Percentiles rank a stretch among this genome's conserved stretches.
These are phyloP conservation scores for Hemisphaericaspora xylofermentans DNA, from an alignment of 1,139 yeast species.

Conservation along the genomic window DNA sequence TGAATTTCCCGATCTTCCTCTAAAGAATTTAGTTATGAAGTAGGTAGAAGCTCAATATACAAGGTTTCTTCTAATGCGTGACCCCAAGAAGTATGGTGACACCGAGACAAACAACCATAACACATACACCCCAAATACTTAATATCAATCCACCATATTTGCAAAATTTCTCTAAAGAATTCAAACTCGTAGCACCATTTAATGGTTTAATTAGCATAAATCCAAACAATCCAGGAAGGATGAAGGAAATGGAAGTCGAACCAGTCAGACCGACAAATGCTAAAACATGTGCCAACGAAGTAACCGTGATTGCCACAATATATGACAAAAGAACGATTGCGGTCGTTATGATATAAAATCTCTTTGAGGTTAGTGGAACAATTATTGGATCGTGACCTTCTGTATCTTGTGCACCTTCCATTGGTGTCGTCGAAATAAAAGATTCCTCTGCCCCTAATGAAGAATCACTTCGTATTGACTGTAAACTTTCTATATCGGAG, in stretches of 20 bases:
- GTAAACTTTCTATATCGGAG: conserved; percentile 23
- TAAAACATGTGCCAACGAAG: conserved; percentile 78
- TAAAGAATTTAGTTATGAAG: not conserved
- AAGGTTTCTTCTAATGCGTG: conserved; percentile 28
- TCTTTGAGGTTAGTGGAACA: conserved; percentile 51
- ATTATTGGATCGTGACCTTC: conserved; percentile 52
- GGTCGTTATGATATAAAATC: conserved; percentile 66
- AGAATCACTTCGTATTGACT: conserved; percentile 11
- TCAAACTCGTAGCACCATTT: conserved; percentile 34
- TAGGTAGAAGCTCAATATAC: not conserved
- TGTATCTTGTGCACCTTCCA: conserved; percentile 51
- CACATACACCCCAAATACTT: conserved; percentile 71
- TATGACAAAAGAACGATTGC: conserved; percentile 63
- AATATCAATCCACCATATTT: conserved; percentile 62
- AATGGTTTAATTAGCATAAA: conserved; percentile 58
- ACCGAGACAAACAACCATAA: conserved; percentile 75
- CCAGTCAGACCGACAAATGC: conserved; percentile 97
- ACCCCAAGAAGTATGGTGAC: conserved; percentile 72
- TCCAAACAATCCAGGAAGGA: conserved; percentile 89
- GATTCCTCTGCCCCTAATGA: conserved; percentile 22
- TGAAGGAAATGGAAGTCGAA: conserved; percentile 88
- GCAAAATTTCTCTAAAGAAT: conserved; percentile 40
- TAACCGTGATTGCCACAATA: conserved; percentile 71
- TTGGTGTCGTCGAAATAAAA: conserved; percentile 46
- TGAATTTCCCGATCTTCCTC: not conserved